Evolutionary conservation across 1,284 basidiomycete genomes (phyloP).

Genomic region (Cystobasidium slooffiae): DNA sequence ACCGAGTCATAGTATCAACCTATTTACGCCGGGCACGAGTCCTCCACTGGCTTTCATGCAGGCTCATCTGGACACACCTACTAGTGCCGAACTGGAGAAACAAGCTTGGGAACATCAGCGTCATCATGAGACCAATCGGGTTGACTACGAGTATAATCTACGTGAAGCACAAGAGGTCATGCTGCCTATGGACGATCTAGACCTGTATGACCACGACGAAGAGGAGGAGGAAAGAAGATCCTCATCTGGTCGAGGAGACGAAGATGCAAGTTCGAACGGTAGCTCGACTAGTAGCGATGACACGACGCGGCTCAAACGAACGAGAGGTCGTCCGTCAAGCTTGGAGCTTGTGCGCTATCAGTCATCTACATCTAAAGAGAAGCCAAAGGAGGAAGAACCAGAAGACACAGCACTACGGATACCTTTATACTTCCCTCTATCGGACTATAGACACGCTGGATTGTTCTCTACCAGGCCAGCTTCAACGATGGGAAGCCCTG

Average conservation of each 20-base stretch:
- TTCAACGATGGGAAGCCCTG: not conserved
- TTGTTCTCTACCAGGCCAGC: conserved; percentile 3
- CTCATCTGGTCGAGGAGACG: conserved; percentile 6
- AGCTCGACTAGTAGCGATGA: conserved; percentile 9
- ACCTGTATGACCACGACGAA: conserved; percentile 4
- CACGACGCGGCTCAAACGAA: not conserved
- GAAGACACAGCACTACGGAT: conserved; percentile 11
- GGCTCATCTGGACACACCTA: not conserved
- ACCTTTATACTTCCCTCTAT: conserved; percentile 7
- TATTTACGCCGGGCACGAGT: conserved; percentile 17
- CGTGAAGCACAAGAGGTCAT: conserved; percentile 8
- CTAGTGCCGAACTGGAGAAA: not conserved
- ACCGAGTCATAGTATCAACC: conserved; percentile 20
- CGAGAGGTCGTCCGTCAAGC: not conserved
- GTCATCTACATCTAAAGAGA: too few relatives aligned
- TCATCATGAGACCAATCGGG: not conserved
- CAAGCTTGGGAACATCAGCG: conserved; percentile 2
- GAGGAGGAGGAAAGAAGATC: not conserved
- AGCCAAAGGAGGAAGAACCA: not conserved
- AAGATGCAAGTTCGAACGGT: conserved; percentile 11
- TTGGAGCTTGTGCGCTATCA: not conserved
- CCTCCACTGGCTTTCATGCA: not conserved
- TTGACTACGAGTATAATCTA: not conserved
- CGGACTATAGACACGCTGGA: not conserved
- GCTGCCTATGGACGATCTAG: conserved; percentile 33